These are phyloP conservation scores for Microbotryomycetes sp. DNA, from an alignment of 1,284 basidiomycete genomes.

Conservation along the genomic window DNA sequence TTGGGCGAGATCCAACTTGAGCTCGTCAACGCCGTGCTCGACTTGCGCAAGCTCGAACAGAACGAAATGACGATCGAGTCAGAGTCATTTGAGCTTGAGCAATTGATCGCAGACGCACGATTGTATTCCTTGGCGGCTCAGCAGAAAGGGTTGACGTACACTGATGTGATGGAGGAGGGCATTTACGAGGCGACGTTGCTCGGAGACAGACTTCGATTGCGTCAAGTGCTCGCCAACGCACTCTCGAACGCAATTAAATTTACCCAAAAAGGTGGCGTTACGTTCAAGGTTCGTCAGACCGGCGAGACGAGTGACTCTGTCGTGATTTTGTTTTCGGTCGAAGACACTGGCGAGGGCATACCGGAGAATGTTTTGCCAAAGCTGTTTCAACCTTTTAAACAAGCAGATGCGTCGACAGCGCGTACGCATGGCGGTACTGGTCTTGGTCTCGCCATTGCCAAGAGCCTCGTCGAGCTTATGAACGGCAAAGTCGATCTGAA, in stretches of 20 bases:
- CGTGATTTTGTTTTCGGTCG: slow-evolving; percentile 36
- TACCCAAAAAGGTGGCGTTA: slow-evolving; percentile 38
- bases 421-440: neutral
- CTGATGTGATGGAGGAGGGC: slow-evolving; percentile 30
- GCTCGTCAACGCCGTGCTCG: slow-evolving; percentile 29
- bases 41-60: slow-evolving; percentile 39
- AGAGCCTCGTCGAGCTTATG: neutral
- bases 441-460: neutral
- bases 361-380: slow-evolving; percentile 33
- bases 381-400: slow-evolving; percentile 38
- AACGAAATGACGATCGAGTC: slow-evolving; percentile 41
- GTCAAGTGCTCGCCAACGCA: slow-evolving; percentile 35
- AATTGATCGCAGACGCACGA: slow-evolving; percentile 39
- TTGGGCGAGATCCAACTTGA: slow-evolving; percentile 31
- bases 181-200: slow-evolving; percentile 17
- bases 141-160: slow-evolving; percentile 39
- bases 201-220: slow-evolving; percentile 33
- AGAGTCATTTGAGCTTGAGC: slow-evolving; percentile 38
- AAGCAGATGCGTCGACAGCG: neutral
- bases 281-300: slow-evolving; percentile 34
- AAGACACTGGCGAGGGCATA: slow-evolving; percentile 40
- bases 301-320: slow-evolving; percentile 33
- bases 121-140: slow-evolving; percentile 40
- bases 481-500: neutral
- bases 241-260: slow-evolving; percentile 41